Percentiles rank a stretch among this genome's conserved stretches.
phyloP scores from a whole-genome alignment of 2,329 filamentous ascomycete species.

The Aspergillus amoenus region DNA sequence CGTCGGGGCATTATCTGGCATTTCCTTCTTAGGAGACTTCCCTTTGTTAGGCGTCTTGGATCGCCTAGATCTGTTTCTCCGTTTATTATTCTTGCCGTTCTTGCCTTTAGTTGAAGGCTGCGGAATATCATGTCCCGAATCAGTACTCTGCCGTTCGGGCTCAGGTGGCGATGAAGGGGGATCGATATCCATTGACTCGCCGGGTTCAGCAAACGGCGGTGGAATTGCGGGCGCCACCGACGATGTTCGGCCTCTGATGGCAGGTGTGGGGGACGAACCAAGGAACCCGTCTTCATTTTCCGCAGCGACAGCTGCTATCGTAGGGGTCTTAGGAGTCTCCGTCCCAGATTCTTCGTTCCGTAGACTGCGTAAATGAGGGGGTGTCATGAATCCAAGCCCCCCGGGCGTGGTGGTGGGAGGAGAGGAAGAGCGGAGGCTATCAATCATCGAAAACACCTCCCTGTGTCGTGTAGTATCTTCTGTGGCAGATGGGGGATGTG shows the following conservation, averaged over 20 bases:
- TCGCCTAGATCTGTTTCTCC: conserved; percentile 15
- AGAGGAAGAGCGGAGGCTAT: conserved; percentile 59
- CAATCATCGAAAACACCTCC: conserved; percentile 65
- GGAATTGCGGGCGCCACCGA: conserved; percentile 29
- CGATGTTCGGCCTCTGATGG: conserved; percentile 34
- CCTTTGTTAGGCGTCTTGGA: conserved; percentile 3
- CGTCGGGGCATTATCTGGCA: background rate
- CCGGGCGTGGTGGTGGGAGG: conserved; percentile 27
- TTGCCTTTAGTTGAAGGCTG: conserved; percentile 8
- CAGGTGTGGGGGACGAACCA: conserved; percentile 54
- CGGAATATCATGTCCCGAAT: conserved; percentile 16
- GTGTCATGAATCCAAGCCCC: conserved; percentile 28
- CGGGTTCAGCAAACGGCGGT: conserved; percentile 35
- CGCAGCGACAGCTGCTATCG: conserved; percentile 35
- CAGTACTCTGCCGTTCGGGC: conserved; percentile 23
- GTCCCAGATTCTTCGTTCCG: conserved; percentile 23
- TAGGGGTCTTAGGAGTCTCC: conserved; percentile 43
- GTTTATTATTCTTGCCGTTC: conserved; percentile 15
- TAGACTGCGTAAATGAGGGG: conserved; percentile 28
- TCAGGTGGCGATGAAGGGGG: conserved; percentile 39
- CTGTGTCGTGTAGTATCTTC: conserved; percentile 71
- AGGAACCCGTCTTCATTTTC: conserved; percentile 48
- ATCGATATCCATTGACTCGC: conserved; percentile 25
- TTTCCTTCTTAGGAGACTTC: conserved; percentile 6
- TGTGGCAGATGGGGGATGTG: conserved; percentile 48